Evolutionary conservation across 2,329 filamentous ascomycete species (phyloP).

Genomic region (Zalaria obscura): DNA sequence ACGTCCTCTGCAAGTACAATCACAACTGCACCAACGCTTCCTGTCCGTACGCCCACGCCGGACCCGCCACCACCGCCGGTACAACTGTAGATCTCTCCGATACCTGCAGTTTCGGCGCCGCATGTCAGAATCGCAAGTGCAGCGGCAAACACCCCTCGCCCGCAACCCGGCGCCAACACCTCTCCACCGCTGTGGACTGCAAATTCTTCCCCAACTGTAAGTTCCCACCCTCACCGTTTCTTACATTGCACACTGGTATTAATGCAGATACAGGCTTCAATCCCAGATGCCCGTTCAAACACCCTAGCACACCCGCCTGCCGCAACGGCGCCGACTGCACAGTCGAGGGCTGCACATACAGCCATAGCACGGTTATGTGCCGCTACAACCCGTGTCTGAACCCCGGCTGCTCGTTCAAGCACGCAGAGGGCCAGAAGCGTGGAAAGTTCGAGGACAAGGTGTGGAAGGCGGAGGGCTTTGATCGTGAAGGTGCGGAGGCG

Average conservation of each 20-base stretch:
- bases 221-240: neutral
- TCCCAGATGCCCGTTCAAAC: conserved; percentile 72
- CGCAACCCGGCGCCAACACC: conserved; percentile 50
- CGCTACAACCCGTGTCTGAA: conserved; percentile 87
- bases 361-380: conserved; percentile 73
- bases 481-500: conserved; percentile 7
- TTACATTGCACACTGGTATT: neutral
- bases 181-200: conserved; percentile 72
- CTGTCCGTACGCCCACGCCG: conserved; percentile 90
- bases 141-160: conserved; percentile 85
- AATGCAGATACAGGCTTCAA: conserved; percentile 42
- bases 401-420: conserved; percentile 74
- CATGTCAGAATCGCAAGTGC: conserved; percentile 94
- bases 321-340: conserved; percentile 78
- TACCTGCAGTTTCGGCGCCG: conserved; percentile 69
- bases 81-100: conserved; percentile 66
- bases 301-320: conserved; percentile 75
- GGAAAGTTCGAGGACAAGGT: conserved; percentile 78
- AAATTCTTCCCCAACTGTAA: conserved; percentile 77
- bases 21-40: conserved; percentile 74
- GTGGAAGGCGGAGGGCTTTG: conserved; percentile 50
- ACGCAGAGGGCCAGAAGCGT: conserved; percentile 75
- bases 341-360: conserved; percentile 63
- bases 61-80: conserved; percentile 70
- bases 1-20: conserved; percentile 79